Evolutionary conservation across 1,139 yeast species (phyloP), one percentile per base, ranked within the genome.

Genomic region (Trichomonascaceae sp.): DNA sequence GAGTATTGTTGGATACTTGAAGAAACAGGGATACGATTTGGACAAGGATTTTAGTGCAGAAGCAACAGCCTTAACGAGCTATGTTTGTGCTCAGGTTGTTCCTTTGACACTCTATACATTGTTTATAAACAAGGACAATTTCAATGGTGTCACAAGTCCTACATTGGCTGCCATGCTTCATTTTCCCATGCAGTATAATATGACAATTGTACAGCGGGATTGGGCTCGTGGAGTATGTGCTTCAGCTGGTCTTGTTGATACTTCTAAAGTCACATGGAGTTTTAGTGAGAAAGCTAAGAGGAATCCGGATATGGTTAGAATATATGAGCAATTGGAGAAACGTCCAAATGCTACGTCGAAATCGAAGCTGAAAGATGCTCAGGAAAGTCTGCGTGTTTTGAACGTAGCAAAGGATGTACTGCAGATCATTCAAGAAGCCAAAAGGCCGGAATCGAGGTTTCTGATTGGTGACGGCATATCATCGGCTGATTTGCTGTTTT

Each of bases 121-220:
- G 45, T 88, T 79, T 63, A 71, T 85, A 50, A 79, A 83, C 59
- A 74, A 78, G 36, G 72, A 71, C 36, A 87, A 87, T 68, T 88
- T 85, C 67, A 90, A 83, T 60, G 66, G 73, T 15, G 81, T 78
- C 56, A 81, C 91, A 1, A 74, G 95, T 54, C 83, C 84, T 48
- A 67, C 80, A 27, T 84, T 85, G 65, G 74, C 80, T 41, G 62
- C 71, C 3, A 75, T 82, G 58, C 72, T 87, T 39, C 88, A 93
- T 2, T 88, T 88, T 70, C 96, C 96, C 5, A 82, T 87, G 84
- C 91, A 88, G 80, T 88, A 87, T 68, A 83, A 83, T 58, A 83
- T 87, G 45, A 90, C 96, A 0, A 65, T 85, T 55, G 74, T 75
- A 49, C 77, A 80, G 57, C 75, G 80, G 62, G 66, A 73, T 39